Evolutionary conservation across 495 filamentous ascomycete genomes (phyloP).

Genomic region (Monascus purpureus): DNA sequence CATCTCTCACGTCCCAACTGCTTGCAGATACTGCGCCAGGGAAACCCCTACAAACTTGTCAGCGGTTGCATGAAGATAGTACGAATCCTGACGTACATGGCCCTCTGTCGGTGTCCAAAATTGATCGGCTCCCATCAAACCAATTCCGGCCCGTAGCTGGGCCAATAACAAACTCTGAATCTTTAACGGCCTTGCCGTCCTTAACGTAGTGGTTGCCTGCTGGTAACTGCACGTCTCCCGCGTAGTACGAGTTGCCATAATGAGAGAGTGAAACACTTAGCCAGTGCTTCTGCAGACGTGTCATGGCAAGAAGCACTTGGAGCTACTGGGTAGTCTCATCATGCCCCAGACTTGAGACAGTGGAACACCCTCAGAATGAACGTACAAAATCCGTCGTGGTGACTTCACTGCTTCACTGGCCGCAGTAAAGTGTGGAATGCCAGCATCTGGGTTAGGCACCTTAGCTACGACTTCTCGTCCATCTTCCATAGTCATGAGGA

Average conservation of each 20-base stretch:
- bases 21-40: conserved; percentile 12
- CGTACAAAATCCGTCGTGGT: conserved; percentile 28
- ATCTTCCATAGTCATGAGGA: conserved; percentile 26
- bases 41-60: conserved; percentile 9
- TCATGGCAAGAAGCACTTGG: conserved; percentile 18
- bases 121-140: conserved; percentile 17
- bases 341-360: conserved; percentile 5
- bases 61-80: neutral
- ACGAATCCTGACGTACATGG: conserved; percentile 12
- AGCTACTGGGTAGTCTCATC: conserved; percentile 16
- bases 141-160: conserved; percentile 18
- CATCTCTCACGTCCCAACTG: conserved; percentile 15
- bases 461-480: conserved; percentile 22
- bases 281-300: conserved; percentile 17
- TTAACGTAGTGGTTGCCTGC: conserved; percentile 7
- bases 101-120: conserved; percentile 13
- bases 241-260: conserved; percentile 20
- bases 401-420: conserved; percentile 28
- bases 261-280: conserved; percentile 16
- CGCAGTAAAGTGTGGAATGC: conserved; percentile 17
- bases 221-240: conserved; percentile 8
- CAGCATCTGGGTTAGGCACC: conserved; percentile 25
- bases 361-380: neutral
- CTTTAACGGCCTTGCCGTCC: conserved; percentile 10
- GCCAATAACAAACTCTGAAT: conserved; percentile 19